phyloP scores from a whole-genome alignment of 106 monocot species.

The Acanthochlamys bracteata region DNA sequence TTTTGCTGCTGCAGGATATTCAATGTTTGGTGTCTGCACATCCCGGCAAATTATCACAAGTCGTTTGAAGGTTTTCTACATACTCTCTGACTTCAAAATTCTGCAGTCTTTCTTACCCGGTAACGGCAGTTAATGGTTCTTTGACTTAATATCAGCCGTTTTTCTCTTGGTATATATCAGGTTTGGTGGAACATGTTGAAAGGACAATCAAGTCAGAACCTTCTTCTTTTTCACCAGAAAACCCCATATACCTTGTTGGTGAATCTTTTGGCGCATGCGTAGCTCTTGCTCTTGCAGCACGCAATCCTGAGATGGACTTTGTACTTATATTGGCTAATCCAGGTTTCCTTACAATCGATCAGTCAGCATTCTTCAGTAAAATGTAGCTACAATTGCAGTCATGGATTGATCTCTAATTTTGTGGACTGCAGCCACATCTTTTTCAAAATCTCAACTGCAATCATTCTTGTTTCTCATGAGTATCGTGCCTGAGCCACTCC shows the following conservation, averaged over 20 bases:
- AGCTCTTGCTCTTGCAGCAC: conserved; percentile 69
- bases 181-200: conserved; percentile 59
- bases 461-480: conserved; percentile 26
- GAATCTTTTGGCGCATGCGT: conserved; percentile 82
- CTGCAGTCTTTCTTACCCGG: no score
- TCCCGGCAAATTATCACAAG: conserved; percentile 67
- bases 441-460: conserved; percentile 39
- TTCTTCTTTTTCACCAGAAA: conserved; percentile 15
- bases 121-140: no score
- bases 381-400: no score
- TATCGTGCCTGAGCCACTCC: conserved; percentile 40
- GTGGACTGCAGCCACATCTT: conserved; percentile 49
- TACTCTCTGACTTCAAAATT: neutral
- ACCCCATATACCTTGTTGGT: conserved; percentile 79
- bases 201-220: conserved; percentile 41
- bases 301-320: conserved; percentile 66
- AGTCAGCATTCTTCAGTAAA: no score
- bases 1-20: conserved; percentile 50
- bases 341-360: conserved; percentile 33
- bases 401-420: neutral
- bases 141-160: no score
- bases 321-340: conserved; percentile 71
- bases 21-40: conserved; percentile 88
- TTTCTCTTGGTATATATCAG: conserved; percentile 20
- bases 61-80: conserved; percentile 74